Conservation (phyloP, 2,329 filamentous ascomycete genomes). For the Aureobasidium zeae region DNA sequence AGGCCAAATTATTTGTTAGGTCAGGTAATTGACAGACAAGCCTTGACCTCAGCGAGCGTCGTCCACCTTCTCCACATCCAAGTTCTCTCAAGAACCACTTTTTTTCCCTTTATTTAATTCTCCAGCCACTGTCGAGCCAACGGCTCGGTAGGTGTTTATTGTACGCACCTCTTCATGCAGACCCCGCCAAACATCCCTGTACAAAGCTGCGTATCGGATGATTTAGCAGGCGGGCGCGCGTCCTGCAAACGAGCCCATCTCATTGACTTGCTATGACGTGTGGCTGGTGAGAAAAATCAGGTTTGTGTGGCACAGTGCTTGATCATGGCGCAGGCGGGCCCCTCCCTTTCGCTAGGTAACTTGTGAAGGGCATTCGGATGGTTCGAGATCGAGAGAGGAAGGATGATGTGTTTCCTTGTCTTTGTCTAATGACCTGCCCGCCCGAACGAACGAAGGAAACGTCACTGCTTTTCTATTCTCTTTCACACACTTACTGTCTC, state of each 20-base stretch:
- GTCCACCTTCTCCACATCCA: background rate
- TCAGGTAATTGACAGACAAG: background rate
- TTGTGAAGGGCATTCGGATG: background rate
- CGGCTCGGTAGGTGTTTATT: constrained; percentile 1
- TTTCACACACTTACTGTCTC: too few relatives aligned
- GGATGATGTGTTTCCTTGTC: constrained; percentile 2
- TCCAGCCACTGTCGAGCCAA: constrained; percentile 4
- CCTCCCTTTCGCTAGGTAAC: constrained; percentile 7
- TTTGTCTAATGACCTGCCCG: background rate
- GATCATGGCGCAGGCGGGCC: constrained; percentile 14
- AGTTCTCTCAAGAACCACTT: background rate
- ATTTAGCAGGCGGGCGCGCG: too few relatives aligned
- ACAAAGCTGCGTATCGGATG: too few relatives aligned
- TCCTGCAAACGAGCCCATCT: too few relatives aligned
- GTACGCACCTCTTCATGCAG: too few relatives aligned
- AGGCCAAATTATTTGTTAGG: background rate
- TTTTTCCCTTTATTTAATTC: too few relatives aligned
- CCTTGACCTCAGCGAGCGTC: constrained; percentile 2
- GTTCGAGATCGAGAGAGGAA: constrained; percentile 6
- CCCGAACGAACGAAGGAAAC: too few relatives aligned
- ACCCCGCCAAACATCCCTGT: background rate
- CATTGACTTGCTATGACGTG: constrained; percentile 14
- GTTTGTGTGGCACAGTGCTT: constrained; percentile 13
- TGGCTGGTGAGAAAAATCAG: constrained; percentile 14
- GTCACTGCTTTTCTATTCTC: constrained; percentile 7